Percentiles rank a stretch among this genome's conserved stretches.
Evolutionary conservation across 164 flowering plant genomes (phyloP).

Genomic region (Piper longum): DNA sequence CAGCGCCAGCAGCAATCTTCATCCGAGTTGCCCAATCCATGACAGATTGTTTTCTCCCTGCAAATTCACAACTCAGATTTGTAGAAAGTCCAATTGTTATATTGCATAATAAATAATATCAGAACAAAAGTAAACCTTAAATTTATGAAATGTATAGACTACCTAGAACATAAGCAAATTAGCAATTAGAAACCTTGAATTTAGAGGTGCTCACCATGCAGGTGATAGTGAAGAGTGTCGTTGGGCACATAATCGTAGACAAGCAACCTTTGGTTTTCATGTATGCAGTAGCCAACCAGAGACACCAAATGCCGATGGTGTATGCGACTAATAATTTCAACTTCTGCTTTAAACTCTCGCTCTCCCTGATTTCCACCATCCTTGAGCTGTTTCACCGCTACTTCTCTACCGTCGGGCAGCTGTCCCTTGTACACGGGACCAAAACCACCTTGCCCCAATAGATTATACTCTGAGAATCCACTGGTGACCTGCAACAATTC

Average conservation of each 20-base stretch:
- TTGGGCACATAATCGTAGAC: conserved; percentile 77
- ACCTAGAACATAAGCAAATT: too few species aligned
- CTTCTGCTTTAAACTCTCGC: conserved; percentile 72
- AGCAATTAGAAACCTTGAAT: background rate
- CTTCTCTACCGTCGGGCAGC: conserved; percentile 63
- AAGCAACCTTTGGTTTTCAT: conserved; percentile 54
- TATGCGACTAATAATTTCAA: conserved; percentile 58
- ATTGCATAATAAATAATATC: background rate
- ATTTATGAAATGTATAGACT: too few species aligned
- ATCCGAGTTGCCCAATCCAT: conserved; percentile 65
- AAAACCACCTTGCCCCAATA: conserved; percentile 87
- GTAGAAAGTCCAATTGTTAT: background rate
- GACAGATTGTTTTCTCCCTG: conserved; percentile 45
- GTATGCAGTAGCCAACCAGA: conserved; percentile 79
- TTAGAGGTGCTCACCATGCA: conserved; percentile 48
- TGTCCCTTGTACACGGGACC: conserved; percentile 70
- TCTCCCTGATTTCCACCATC: conserved; percentile 84
- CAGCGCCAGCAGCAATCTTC: conserved; percentile 73
- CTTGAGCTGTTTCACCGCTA: conserved; percentile 80
- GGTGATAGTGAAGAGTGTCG: conserved; percentile 71
- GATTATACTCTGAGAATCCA: conserved; percentile 62
- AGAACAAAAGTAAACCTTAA: background rate
- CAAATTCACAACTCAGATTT: conserved; percentile 1
- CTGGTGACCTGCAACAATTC: conserved; percentile 54
- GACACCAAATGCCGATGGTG: conserved; percentile 93